phyloP scores from a whole-genome alignment of 805 yeast genomes.

The Pichia insulana region DNA sequence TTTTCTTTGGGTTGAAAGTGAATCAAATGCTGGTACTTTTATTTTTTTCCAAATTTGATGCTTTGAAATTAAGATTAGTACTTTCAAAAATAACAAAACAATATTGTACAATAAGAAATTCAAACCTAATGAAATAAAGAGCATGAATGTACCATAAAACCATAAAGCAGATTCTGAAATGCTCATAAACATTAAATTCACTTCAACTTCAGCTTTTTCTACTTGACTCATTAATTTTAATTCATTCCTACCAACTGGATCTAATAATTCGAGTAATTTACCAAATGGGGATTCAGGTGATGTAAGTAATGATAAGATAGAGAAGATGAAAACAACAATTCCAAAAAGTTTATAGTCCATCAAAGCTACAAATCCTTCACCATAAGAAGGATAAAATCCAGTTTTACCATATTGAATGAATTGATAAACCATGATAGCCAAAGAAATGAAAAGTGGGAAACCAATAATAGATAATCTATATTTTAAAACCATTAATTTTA shows the following conservation, averaged over 20 bases:
- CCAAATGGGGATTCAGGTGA: conserved; percentile 33
- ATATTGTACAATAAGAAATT: conserved; percentile 30
- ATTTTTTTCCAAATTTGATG: conserved; percentile 3
- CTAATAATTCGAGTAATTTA: conserved; percentile 25
- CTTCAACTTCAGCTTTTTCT: conserved; percentile 28
- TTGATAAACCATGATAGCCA: conserved; percentile 48
- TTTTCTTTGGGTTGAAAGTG: conserved; percentile 12
- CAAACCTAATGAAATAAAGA: conserved; percentile 35
- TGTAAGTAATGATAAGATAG: conserved; percentile 33
- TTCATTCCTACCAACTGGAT: conserved; percentile 45
- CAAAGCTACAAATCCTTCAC: conserved; percentile 36
- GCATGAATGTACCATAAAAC: conserved; percentile 52
- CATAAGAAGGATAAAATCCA: conserved; percentile 35
- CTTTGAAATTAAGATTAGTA: neutral
- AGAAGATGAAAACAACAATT: conserved; percentile 19
- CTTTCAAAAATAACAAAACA: conserved; percentile 15
- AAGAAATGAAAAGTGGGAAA: conserved; percentile 54
- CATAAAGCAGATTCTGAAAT: conserved; percentile 47
- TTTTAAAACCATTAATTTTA: conserved; percentile 63
- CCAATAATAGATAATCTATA: conserved; percentile 70
- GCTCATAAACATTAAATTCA: conserved; percentile 62
- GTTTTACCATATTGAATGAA: conserved; percentile 33
- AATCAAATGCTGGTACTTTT: conserved; percentile 12
- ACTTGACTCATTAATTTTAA: conserved; percentile 34
- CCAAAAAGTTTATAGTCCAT: conserved; percentile 25